Evolutionary conservation across 2,329 filamentous ascomycete genomes (phyloP), one percentile per base, ranked within the genome.

Genomic region (Fusarium sp.): DNA sequence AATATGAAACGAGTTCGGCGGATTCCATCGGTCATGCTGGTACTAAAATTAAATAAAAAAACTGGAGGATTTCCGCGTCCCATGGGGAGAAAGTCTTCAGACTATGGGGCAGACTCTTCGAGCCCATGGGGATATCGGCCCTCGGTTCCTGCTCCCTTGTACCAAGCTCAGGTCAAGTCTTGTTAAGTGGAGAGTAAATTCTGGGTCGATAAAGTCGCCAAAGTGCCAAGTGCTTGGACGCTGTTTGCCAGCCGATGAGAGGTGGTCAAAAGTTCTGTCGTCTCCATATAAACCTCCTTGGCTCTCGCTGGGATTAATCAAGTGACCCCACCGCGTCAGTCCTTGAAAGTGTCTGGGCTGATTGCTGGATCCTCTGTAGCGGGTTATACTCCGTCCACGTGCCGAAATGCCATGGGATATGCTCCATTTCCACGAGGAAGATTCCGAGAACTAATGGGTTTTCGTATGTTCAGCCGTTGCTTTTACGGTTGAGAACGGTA

Each of bases 131-230:
- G 61, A 60, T 60, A 18, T 65, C 62, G 62, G 62, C 53, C 62
- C 62, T 65, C 37, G 53, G 31, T 65, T 65, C 62, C 61, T 25
- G 2, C 4, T 19, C 30, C 52, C 51, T 45, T 51, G 39, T 42
- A 23, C n/a, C 26, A n/a, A 65, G 61, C 53, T 60, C 53, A 39
- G 61, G 45, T 53, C 61, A 53, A 65, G 46, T 60, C 61, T 65
- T 65, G 30, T 60, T 53, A 51, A 65, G 61, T 65, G 62, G 62
- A 53, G 34, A 65, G 50, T 23, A n/a, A 43, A 59, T 50, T 48
- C 18, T 30, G 37, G 61, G 34, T 6, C 25, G 18, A n/a, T 48
- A 13, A 16, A 60, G 34, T 50, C 54, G 58, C 30, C 19, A 62
- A 62, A 42, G 31, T n/a, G 62, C 61, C 62, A 65, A 65, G 61